Conservation (phyloP, 2,329 filamentous ascomycete species). For the Claviceps maximensis region DNA sequence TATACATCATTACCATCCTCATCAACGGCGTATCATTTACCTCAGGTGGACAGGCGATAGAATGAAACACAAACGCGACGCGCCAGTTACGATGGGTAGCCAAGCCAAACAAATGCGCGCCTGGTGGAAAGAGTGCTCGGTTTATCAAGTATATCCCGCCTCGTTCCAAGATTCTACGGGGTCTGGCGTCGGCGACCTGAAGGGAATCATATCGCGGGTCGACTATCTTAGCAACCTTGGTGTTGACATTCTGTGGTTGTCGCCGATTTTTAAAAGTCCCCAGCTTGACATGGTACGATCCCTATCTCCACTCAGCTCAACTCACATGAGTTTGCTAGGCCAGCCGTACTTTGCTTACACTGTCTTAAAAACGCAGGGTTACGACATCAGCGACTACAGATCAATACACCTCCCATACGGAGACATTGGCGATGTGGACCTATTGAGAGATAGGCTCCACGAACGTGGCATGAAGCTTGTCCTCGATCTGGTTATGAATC, state of each 20-base stretch:
- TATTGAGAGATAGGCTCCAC: constrained; percentile 47
- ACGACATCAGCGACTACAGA: constrained; percentile 58
- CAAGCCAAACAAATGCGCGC: constrained; percentile 14
- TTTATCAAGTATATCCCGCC: constrained; percentile 51
- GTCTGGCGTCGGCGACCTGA: constrained; percentile 42
- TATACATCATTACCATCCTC: neutral
- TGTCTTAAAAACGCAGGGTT: constrained; percentile 31
- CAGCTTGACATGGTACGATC: constrained; percentile 46
- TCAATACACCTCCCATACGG: constrained; percentile 54
- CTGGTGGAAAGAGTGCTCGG: constrained; percentile 49
- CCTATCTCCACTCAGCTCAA: too few relatives aligned
- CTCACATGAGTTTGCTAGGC: neutral
- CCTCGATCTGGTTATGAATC: constrained; percentile 62
- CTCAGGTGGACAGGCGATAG: neutral
- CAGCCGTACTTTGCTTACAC: neutral
- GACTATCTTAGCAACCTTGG: constrained; percentile 43
- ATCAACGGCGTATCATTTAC: neutral
- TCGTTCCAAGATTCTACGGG: constrained; percentile 46
- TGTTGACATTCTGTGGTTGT: constrained; percentile 44
- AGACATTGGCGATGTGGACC: constrained; percentile 52
- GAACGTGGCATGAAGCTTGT: constrained; percentile 53
- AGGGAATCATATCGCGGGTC: constrained; percentile 41
- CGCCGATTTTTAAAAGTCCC: constrained; percentile 35
- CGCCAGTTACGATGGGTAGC: constrained; percentile 12
- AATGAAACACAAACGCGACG: neutral